Percentiles rank a stretch among this genome's conserved stretches.
Conservation (phyloP, 495 filamentous ascomycete genomes). For the Bacidia rubella region DNA sequence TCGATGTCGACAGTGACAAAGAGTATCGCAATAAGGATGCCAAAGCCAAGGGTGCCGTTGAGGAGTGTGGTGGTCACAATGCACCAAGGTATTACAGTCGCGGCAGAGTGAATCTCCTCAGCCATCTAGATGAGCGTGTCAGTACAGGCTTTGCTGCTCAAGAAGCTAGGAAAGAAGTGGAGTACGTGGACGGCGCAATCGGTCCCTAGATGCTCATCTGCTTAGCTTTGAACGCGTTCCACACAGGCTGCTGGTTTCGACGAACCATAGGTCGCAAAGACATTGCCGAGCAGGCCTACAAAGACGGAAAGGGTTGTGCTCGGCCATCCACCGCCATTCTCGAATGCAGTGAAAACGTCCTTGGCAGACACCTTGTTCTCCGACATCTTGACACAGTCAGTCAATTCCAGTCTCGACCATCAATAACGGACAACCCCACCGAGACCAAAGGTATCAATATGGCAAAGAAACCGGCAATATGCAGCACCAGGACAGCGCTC, state of each 20-base stretch:
- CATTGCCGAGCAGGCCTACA: conserved; percentile 23
- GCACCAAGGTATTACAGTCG: conserved; percentile 28
- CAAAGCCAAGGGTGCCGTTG: conserved; percentile 30
- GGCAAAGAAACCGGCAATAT: conserved; percentile 38
- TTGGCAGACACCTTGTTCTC: not conserved
- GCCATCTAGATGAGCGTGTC: conserved; percentile 19
- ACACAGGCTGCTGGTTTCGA: conserved; percentile 11
- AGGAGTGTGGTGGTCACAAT: conserved; percentile 31
- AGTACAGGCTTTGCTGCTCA: not conserved
- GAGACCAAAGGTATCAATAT: conserved; percentile 36
- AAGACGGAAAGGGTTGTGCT: conserved; percentile 31
- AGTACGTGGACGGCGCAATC: conserved; percentile 9
- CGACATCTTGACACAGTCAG: not conserved
- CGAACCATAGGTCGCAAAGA: conserved; percentile 24
- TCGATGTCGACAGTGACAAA: conserved; percentile 23
- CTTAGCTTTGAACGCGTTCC: not conserved
- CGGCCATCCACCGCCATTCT: conserved; percentile 33
- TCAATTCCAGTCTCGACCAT: no score
- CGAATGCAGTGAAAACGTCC: conserved; percentile 32
- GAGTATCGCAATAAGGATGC: conserved; percentile 18
- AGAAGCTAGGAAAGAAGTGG: not conserved
- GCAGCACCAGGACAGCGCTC: conserved; percentile 32
- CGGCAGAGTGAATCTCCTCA: conserved; percentile 34
- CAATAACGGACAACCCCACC: no score
- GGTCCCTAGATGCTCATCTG: conserved; percentile 3